Conservation (phyloP, 805 yeast genomes). For the Wickerhamomyces bisporus region DNA sequence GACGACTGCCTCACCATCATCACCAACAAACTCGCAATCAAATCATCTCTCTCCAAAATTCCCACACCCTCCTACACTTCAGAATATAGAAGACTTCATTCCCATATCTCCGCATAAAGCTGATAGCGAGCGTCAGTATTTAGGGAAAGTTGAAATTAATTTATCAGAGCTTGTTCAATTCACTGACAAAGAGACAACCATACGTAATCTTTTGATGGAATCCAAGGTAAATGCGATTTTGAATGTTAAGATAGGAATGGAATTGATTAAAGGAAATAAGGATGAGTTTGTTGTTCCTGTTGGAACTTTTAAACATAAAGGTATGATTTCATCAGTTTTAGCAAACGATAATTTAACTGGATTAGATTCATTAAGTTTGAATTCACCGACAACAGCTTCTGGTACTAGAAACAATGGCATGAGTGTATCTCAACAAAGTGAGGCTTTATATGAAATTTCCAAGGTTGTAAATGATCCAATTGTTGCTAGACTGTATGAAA, state of each 20-base stretch:
- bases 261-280: slow-evolving; percentile 37
- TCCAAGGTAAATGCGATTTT: slow-evolving; percentile 83
- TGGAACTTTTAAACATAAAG: slow-evolving; percentile 6
- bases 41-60: background rate
- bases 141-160: slow-evolving; percentile 68
- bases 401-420: background rate
- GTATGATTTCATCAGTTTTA: background rate
- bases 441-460: slow-evolving; percentile 8
- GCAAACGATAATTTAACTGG: background rate
- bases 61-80: slow-evolving; percentile 2
- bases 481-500: slow-evolving; percentile 44
- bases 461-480: slow-evolving; percentile 39
- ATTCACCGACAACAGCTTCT: background rate
- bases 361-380: background rate
- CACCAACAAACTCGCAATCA: slow-evolving; percentile 1
- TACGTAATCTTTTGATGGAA: slow-evolving; percentile 66
- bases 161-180: slow-evolving; percentile 60
- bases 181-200: slow-evolving; percentile 38
- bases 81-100: slow-evolving; percentile 1
- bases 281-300: slow-evolving; percentile 37
- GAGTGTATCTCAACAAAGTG: slow-evolving; percentile 1
- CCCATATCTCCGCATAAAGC: slow-evolving; percentile 4
- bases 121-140: slow-evolving; percentile 29
- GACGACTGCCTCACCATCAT: no score
- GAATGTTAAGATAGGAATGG: slow-evolving; percentile 51